These are phyloP conservation scores for Solanum chacoense DNA, from an alignment of 305 asterid genomes.

Conservation along the genomic window DNA sequence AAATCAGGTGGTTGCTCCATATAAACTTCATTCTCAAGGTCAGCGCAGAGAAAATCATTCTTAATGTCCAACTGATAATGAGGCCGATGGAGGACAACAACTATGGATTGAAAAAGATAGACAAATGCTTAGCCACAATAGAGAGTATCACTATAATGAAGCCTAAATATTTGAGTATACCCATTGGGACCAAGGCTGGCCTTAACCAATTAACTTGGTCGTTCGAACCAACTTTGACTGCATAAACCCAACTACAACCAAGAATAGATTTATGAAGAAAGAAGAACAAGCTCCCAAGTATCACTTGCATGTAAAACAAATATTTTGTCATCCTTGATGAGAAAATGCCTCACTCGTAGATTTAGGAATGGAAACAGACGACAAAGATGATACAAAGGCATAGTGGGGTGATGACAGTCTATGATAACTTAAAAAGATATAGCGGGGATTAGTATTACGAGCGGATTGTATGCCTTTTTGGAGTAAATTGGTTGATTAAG, in stretches of 20 bases:
- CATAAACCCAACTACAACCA: background rate
- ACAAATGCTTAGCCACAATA: background rate
- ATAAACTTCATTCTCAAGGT: background rate
- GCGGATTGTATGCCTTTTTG: background rate
- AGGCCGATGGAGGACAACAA: background rate
- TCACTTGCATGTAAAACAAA: background rate
- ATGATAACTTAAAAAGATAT: background rate
- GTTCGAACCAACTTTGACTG: background rate
- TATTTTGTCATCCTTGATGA: background rate
- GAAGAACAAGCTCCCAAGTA: background rate
- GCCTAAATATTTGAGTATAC: background rate
- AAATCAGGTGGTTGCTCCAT: background rate
- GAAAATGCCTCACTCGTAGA: background rate
- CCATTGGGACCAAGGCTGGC: background rate
- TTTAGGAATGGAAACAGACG: background rate
- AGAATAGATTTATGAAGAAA: background rate
- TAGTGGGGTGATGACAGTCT: background rate
- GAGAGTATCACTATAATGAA: background rate
- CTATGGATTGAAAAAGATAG: background rate
- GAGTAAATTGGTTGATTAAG: background rate
- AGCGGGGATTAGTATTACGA: background rate
- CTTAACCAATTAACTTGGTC: background rate
- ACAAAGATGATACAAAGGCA: background rate
- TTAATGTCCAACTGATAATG: background rate
- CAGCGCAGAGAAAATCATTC: background rate